Base-by-base conservation (phyloP, 1,284 basidiomycete species). In the Afroboletus lepidellus region DNA sequence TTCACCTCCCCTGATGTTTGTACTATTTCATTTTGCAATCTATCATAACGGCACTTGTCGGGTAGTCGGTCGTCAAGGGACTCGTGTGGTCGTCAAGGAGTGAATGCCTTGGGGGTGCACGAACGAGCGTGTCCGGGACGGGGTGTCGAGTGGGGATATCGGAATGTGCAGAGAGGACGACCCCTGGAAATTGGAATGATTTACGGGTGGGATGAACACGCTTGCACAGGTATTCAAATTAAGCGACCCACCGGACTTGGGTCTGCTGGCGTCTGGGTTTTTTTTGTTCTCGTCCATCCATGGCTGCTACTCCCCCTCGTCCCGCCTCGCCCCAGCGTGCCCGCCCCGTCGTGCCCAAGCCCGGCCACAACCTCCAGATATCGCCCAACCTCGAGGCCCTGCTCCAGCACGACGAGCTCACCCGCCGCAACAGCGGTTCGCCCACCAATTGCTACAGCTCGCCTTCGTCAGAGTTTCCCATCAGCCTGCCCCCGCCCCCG, bases 331-430 rank as follows among this genome's bases (percentile, higher is more conserved):
- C 61, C 0, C 20, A 46, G 1, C 39, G 41, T 23, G 37, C 51
- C 5, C 46, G 37, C 12, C 20, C 33, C 3, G 33, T 37, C 32
- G 46, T 37, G 0, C 48, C 51, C 3, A 53, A 47, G 20, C 11
- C 58, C 0, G 25, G 16, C 2, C 47, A 54, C 13, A 64, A 71
- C 1, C 66, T 84, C 46, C 68, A 75, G 20, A 85, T 85, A 53
- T 83, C 81, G 3, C 76, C 79, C 1, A 77, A 85, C 63, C 76
- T 85, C 42, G 77, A 83, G 57, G 84, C 84, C 9, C 63, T 85
- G 9, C 71, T 85, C 51, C 77, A 83, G 60, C 78, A 81, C 57
- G 83, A 84, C 52, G 80, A 83, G 51, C 72, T 73, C 49, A 65
- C 56, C 4, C 66, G 69, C 16, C 58, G 63, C 42, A 66, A 41